A percentile compares a stretch with the other conserved stretches of the same genome.
phyloP scores from a whole-genome alignment of 495 filamentous ascomycete species.

The Talaromyces proteolyticus region DNA sequence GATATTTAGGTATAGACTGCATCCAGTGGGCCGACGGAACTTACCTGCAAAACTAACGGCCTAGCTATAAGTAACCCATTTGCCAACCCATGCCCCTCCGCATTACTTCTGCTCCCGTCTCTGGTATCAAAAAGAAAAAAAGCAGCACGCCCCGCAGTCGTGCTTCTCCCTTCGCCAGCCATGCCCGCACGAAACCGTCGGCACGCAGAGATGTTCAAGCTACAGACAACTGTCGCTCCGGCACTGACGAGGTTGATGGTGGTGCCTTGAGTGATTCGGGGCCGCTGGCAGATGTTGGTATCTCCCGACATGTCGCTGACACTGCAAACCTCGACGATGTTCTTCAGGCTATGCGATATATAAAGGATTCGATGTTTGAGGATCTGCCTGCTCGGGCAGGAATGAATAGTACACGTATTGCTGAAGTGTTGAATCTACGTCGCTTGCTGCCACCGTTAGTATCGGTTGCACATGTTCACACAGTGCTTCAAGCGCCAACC shows the following conservation, averaged over 20 bases:
- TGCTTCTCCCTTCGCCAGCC: constrained; percentile 43
- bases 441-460: constrained; percentile 61
- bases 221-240: too few relatives aligned
- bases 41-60: neutral
- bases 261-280: constrained; percentile 40
- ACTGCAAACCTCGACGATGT: constrained; percentile 57
- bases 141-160: constrained; percentile 15
- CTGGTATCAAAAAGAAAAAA: constrained; percentile 35
- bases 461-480: constrained; percentile 66
- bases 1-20: too few relatives aligned
- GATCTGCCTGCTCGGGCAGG: constrained; percentile 58
- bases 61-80: neutral
- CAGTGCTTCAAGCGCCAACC: constrained; percentile 59
- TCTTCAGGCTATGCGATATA: constrained; percentile 55
- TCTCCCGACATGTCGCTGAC: constrained; percentile 28
- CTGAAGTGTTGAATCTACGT: constrained; percentile 65
- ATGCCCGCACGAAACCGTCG: constrained; percentile 53
- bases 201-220: constrained; percentile 22
- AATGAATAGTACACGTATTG: constrained; percentile 68
- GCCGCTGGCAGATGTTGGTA: constrained; percentile 31
- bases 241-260: constrained; percentile 28
- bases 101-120: constrained; percentile 38
- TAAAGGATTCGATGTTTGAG: constrained; percentile 60
- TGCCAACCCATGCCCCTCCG: constrained; percentile 41
- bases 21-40: too few relatives aligned